Evolutionary conservation across 768 basidiomycete species (phyloP).

Genomic region (Naematelia encephala): DNA sequence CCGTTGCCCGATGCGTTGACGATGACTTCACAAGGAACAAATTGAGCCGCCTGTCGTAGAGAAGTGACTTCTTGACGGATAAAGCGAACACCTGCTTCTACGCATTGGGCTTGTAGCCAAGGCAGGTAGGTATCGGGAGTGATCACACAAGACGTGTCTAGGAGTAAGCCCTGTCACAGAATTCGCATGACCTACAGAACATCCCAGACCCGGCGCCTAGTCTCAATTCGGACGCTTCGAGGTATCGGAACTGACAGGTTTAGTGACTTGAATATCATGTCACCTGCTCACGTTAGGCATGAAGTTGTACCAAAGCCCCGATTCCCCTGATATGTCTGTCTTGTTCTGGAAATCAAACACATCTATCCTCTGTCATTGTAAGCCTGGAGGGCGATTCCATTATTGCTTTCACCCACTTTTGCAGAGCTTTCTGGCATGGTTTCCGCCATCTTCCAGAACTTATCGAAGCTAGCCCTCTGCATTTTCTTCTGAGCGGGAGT

Average conservation of each 20-base stretch:
- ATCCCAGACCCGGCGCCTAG: background rate
- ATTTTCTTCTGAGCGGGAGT: background rate
- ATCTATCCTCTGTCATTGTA: background rate
- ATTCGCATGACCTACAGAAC: background rate
- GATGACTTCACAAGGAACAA: conserved; percentile 1
- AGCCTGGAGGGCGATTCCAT: background rate
- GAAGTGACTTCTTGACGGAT: background rate
- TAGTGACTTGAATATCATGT: background rate
- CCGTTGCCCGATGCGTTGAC: conserved; percentile 4
- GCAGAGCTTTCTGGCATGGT: background rate
- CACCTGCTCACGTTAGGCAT: background rate
- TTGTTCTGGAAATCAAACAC: background rate
- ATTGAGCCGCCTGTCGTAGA: background rate
- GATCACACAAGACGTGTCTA: conserved; percentile 3
- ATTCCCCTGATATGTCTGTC: background rate
- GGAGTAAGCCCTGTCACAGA: background rate
- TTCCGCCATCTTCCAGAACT: background rate
- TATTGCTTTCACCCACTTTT: background rate
- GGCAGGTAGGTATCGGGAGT: conserved; percentile 1
- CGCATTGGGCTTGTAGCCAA: conserved; percentile 1
- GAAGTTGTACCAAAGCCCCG: background rate
- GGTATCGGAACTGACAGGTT: background rate
- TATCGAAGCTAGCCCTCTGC: background rate
- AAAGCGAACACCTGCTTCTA: background rate
- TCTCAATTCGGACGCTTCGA: background rate